Percentiles rank a stretch among this genome's conserved stretches.
phyloP scores from a whole-genome alignment of 2,329 filamentous ascomycete species.

The Dactylellina leptospora region DNA sequence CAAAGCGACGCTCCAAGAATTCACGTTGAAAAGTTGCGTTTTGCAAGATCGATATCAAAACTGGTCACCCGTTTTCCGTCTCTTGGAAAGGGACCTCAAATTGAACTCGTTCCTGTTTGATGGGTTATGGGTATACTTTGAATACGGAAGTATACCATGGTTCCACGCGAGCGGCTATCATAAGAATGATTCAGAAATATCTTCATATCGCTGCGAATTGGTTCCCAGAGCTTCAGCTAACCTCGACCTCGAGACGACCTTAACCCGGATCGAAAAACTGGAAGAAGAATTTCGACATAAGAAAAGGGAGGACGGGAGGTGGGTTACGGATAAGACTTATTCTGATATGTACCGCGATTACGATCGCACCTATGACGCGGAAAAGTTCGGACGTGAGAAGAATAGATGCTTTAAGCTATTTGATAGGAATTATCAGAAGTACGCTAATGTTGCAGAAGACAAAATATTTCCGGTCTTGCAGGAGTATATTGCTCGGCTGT shows the following conservation, averaged over 20 bases:
- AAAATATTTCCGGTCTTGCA: background rate
- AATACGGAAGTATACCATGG: background rate
- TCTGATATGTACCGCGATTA: background rate
- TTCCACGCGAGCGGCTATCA: background rate
- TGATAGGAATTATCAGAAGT: background rate
- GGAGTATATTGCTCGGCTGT: background rate
- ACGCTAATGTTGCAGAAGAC: background rate
- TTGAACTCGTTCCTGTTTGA: background rate
- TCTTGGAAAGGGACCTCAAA: background rate
- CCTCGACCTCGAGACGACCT: background rate
- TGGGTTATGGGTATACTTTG: background rate
- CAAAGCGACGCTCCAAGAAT: background rate
- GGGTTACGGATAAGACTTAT: background rate
- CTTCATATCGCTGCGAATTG: background rate
- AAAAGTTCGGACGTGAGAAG: too few species aligned
- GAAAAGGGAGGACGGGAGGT: background rate
- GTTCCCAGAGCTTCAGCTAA: background rate
- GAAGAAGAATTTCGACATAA: background rate
- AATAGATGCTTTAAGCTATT: background rate
- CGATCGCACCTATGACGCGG: too few species aligned
- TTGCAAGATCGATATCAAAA: background rate
- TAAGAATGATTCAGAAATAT: background rate
- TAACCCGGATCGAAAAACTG: background rate
- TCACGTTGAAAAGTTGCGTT: background rate
- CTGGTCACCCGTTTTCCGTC: background rate